phyloP scores from a whole-genome alignment of 805 yeast species.

The Candida parachauliodes region DNA sequence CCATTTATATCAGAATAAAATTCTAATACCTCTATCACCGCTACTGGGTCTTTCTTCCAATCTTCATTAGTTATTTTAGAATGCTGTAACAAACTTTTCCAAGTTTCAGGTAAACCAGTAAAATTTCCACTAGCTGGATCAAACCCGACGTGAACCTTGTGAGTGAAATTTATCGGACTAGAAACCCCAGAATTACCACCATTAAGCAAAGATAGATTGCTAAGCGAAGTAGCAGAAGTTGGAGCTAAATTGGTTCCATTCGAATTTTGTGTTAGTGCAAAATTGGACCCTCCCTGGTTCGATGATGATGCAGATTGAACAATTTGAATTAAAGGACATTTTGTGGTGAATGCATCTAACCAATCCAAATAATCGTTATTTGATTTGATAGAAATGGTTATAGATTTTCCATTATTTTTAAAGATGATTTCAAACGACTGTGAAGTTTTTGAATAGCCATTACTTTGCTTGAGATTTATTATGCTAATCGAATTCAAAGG shows the following conservation, averaged over 20 bases:
- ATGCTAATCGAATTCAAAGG: constrained; percentile 36
- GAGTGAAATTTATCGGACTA: constrained; percentile 91
- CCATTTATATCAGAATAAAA: constrained; percentile 49
- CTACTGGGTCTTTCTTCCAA: constrained; percentile 61
- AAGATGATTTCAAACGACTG: constrained; percentile 69
- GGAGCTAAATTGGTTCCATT: neutral
- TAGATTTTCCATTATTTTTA: constrained; percentile 51
- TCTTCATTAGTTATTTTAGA: constrained; percentile 61
- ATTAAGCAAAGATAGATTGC: constrained; percentile 21
- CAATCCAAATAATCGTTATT: constrained; percentile 81
- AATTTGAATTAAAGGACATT: constrained; percentile 58
- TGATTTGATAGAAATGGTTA: constrained; percentile 70
- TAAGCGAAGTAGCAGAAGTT: neutral
- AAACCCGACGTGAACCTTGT: constrained; percentile 84
- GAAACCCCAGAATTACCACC: constrained; percentile 51
- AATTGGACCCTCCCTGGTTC: neutral
- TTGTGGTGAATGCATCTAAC: constrained; percentile 83
- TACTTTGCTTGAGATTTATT: constrained; percentile 58
- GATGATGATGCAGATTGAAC: constrained; percentile 15
- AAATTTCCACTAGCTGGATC: constrained; percentile 70
- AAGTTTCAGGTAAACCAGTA: constrained; percentile 55
- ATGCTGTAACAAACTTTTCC: constrained; percentile 54
- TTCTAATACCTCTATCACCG: constrained; percentile 58
- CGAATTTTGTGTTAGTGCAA: constrained; percentile 6
- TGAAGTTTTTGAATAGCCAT: constrained; percentile 33